These are phyloP conservation scores for Calonectria pteridis DNA, from an alignment of 2,329 filamentous ascomycete species.

Conservation along the genomic window DNA sequence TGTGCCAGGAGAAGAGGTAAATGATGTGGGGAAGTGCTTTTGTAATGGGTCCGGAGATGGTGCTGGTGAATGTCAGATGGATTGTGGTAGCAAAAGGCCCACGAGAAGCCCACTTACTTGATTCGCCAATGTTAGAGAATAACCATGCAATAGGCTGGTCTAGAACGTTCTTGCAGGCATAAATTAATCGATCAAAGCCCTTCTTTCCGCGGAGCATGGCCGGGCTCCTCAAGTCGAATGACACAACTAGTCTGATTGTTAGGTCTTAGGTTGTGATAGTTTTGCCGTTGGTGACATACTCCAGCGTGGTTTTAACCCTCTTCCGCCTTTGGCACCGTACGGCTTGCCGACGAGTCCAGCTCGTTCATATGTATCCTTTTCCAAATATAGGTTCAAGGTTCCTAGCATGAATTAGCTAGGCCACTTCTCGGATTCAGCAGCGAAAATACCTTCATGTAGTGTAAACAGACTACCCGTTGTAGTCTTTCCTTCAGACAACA, in stretches of 20 bases:
- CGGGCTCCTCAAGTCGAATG: conserved; percentile 78
- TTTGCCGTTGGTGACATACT: conserved; percentile 61
- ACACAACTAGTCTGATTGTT: conserved; percentile 68
- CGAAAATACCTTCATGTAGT: conserved; percentile 72
- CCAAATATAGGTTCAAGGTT: conserved; percentile 79
- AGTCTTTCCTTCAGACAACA: conserved; percentile 84
- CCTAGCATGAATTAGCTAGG: conserved; percentile 59
- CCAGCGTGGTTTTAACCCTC: conserved; percentile 77
- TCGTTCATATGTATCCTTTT: conserved; percentile 85
- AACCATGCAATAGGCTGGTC: conserved; percentile 79
- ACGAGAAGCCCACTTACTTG: conserved; percentile 38
- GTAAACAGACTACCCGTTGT: conserved; percentile 80
- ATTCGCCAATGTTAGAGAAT: conserved; percentile 72
- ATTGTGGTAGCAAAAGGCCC: not conserved
- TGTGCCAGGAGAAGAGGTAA: conserved; percentile 48
- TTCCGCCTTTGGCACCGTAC: conserved; percentile 68
- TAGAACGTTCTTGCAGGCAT: conserved; percentile 84
- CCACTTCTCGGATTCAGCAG: not conserved
- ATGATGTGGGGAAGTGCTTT: conserved; percentile 57
- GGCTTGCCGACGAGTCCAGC: conserved; percentile 83
- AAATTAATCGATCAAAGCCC: conserved; percentile 81
- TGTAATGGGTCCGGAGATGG: conserved; percentile 63
- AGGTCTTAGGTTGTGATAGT: not conserved
- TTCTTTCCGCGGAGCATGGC: conserved; percentile 88
- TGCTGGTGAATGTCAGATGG: conserved; percentile 52